Base-by-base conservation (phyloP, 1,284 basidiomycete species). In the Takashimella tepidaria region DNA sequence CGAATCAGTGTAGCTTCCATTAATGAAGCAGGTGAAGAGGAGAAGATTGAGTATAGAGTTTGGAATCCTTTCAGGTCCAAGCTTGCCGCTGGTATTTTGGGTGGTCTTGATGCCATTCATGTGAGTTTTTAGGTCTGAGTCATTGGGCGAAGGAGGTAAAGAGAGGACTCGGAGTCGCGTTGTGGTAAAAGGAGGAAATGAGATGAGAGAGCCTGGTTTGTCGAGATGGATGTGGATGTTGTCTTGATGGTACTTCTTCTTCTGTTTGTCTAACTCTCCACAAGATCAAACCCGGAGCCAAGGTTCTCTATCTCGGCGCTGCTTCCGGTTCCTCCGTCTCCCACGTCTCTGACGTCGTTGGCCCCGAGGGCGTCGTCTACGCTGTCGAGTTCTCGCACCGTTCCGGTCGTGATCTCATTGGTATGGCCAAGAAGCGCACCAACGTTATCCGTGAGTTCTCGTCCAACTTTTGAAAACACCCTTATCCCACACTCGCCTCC, bases 41-140 rank as follows among this genome's bases (percentile, higher is more conserved):
- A 85, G 56, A 99, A 99, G 80, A 82, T 86, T 66, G 95, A 99
- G 77, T 98, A 98, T 79, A 83, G 95, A 58, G 96, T 98, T 31
- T 99, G 95, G 95, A 99, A 99, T 80, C 96, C 95, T 54, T 98
- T 98, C 86, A 83, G 96, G 64, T 87, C 84, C 73, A 99, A 98
- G 82, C 79, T 98, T 65, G 96, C 95, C 31, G 95, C 95, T 41
- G 96, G 95, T 79, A 89, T 98, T 51, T 81, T 98, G 55, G 92
- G 92, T 68, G 96, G 95, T 74, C 80, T 99, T 72, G 95, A 97
- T 73, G 79, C 92, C 65, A 92, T 98, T 64, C 92, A 84, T 79
- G 72, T 74, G 59, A 69, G 72, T 69, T 16, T 25, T 20, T 25
- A 23, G 13, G 22, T 24, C 8, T n/a, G n/a, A n/a, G n/a, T n/a